Conservation (phyloP, 2,329 filamentous ascomycete species). For the Colletotrichum sp. region DNA sequence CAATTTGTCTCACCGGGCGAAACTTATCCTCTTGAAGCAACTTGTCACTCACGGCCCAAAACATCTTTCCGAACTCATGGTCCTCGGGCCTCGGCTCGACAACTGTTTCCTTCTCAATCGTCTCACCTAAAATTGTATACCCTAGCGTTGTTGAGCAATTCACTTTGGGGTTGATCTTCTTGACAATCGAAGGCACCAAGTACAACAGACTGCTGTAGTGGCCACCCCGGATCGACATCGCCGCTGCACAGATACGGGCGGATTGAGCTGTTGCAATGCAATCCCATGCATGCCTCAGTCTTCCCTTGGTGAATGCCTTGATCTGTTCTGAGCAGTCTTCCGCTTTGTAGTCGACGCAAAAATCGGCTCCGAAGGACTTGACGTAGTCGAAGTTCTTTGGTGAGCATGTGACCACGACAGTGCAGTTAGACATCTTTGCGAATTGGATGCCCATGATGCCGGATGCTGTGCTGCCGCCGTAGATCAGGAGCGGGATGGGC, state of each 20-base stretch:
- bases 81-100: conserved; percentile 31
- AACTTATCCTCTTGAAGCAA: conserved; percentile 42
- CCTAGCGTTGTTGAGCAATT: conserved; percentile 35
- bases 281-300: conserved; percentile 40
- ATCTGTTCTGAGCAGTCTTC: conserved; percentile 26
- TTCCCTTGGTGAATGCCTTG: conserved; percentile 25
- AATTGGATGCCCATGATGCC: conserved; percentile 56
- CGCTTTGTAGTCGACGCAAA: conserved; percentile 50
- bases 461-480: conserved; percentile 60
- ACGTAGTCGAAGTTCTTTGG: conserved; percentile 43
- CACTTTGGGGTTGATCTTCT: conserved; percentile 36
- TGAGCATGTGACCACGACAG: conserved; percentile 44
- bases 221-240: conserved; percentile 30
- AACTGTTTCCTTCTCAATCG: conserved; percentile 27
- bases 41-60: conserved; percentile 36
- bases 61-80: conserved; percentile 39
- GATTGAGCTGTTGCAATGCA: conserved; percentile 33
- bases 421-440: conserved; percentile 44
- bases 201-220: conserved; percentile 47
- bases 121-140: conserved; percentile 45
- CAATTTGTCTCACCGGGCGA: conserved; percentile 34
- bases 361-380: conserved; percentile 47
- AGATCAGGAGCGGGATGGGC: conserved; percentile 45
- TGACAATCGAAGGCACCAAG: conserved; percentile 39
- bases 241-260: conserved; percentile 33